Percentiles rank a stretch among this genome's conserved stretches.
Conservation (phyloP, 148 eudicot species). For the Rhododendron griersonianum region DNA sequence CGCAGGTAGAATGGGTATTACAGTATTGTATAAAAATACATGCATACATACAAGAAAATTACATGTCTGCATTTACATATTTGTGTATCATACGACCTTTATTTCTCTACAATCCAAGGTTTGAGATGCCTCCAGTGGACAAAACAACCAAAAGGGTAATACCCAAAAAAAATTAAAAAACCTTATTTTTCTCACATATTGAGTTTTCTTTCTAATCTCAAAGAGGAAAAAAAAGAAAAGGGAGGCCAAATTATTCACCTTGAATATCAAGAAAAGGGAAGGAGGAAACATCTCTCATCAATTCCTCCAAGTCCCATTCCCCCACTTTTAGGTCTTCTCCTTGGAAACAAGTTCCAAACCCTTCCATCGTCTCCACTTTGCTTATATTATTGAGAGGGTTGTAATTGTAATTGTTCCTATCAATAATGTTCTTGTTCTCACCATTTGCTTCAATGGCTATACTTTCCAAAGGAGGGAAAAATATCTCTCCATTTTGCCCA, state of each 20-base stretch:
- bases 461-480: slow-evolving; percentile 51
- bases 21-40: not conserved
- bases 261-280: slow-evolving; percentile 62
- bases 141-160: not conserved
- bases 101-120: slow-evolving; percentile 9
- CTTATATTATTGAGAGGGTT: slow-evolving; percentile 26
- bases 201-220: not conserved
- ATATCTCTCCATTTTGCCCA: slow-evolving; percentile 39
- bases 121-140: not conserved
- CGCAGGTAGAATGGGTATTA: not conserved
- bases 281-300: slow-evolving; percentile 64
- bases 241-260: slow-evolving; percentile 21
- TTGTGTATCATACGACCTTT: not conserved
- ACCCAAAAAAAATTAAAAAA: not conserved
- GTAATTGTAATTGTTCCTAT: slow-evolving; percentile 25
- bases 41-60: not conserved
- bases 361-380: slow-evolving; percentile 23
- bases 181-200: slow-evolving; percentile 3
- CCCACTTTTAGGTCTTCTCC: slow-evolving; percentile 60
- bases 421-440: slow-evolving; percentile 24
- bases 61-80: not conserved
- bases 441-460: slow-evolving; percentile 29
- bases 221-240: not conserved
- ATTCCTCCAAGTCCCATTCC: slow-evolving; percentile 84
- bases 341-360: slow-evolving; percentile 39